Base-by-base conservation (phyloP, 805 yeast species). In the Cyberlindnera meyerae region DNA sequence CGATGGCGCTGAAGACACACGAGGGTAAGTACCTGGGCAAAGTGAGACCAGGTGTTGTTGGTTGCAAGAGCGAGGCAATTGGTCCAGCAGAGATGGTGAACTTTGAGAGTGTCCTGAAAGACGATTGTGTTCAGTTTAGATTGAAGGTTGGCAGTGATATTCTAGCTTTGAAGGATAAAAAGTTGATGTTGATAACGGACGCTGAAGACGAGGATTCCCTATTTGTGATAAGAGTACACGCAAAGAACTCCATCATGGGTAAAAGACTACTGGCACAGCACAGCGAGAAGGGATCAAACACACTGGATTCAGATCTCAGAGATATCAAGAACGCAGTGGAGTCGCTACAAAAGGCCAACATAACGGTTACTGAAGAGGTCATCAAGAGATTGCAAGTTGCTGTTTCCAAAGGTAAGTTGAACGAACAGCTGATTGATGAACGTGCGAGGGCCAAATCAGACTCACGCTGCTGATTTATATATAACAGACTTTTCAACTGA, bases 341-440 rank as follows among this genome's bases (percentile, higher is more conserved):
- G 39, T 29, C 40, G 24, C 21, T 56, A 40, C 11, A 48, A 38
- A 39, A 44, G 44, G 7, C 31, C 28, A 40, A 36, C 2, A 24
- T 49, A 48, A 33, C 54, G 45, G 36, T 42, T 11, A 33, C 60
- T 52, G 5, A 46, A 36, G 29, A 21, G 6, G 30, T 34, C 2
- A 13, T 45, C 1, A 15, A 40, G 24, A 43, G 56, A 29, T 18
- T 51, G 8, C 40, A 36, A 30, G 29, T 26, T 18, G 52, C 53
- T 9, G 42, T 41, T 8, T 13, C 25, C 5, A 53, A 47, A 2
- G 70, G 70, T 1, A 51, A 49, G 13, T 33, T 65, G 14, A 62
- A 64, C 37, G 70, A 65, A 42, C 66, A 65, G 17, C 33, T 65
- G 14, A 42, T 65, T 14, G 52, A 61, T 14, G 48, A 60, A 18